Conservation (phyloP, 108 stramenopile genomes). For the Skeletonema tropicum region DNA sequence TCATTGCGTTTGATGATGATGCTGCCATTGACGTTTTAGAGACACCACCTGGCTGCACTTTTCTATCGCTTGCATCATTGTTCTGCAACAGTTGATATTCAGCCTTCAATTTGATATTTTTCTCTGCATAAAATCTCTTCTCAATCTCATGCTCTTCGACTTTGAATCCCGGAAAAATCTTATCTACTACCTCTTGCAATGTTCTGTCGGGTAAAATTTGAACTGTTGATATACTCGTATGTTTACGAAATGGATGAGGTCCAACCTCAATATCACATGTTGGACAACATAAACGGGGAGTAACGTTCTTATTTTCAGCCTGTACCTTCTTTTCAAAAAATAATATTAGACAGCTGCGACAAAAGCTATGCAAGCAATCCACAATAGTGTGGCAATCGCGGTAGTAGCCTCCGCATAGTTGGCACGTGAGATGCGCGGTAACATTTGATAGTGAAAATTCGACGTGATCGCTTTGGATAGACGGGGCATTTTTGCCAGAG, state of each 20-base stretch:
- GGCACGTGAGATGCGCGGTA: conserved; percentile 53
- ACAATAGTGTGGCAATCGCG: conserved; percentile 66
- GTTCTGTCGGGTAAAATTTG: conserved; percentile 56
- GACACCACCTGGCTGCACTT: conserved; percentile 7
- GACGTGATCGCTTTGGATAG: conserved; percentile 6
- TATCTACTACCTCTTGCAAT: conserved; percentile 62
- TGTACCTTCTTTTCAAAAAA: conserved; percentile 23
- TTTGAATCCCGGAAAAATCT: conserved; percentile 52
- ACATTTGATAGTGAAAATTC: conserved; percentile 49
- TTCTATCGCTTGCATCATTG: conserved; percentile 26
- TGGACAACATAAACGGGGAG: not conserved
- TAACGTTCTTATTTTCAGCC: not conserved
- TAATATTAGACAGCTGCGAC: conserved; percentile 59
- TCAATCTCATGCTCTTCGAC: conserved; percentile 51
- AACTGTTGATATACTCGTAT: conserved; percentile 5
- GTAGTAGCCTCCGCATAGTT: conserved; percentile 67
- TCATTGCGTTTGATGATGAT: not conserved
- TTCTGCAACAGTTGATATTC: too few species aligned
- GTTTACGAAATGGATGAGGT: conserved; percentile 46
- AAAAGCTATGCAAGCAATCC: conserved; percentile 80
- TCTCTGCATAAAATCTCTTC: conserved; percentile 43
- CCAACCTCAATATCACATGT: conserved; percentile 23
- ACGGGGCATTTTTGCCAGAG: not conserved
- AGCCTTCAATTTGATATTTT: conserved; percentile 49
- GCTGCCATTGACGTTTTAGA: too few species aligned